These are phyloP conservation scores for Metschnikowia similis DNA, from an alignment of 805 yeast genomes.

Conservation along the genomic window DNA sequence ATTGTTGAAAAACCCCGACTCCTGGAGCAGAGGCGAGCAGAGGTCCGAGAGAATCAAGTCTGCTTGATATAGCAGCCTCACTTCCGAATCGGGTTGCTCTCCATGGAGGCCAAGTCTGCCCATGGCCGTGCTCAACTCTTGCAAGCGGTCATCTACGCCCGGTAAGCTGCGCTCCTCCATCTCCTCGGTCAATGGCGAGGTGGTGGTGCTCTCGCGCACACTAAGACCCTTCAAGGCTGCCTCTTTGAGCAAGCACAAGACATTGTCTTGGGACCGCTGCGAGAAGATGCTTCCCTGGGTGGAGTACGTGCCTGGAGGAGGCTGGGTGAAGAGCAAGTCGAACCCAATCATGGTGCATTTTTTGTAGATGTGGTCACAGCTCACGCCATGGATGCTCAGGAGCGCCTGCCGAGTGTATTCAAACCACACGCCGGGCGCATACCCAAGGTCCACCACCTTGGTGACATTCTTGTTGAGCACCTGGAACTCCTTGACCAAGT, in stretches of 20 bases:
- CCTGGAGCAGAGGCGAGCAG: conserved; percentile 30
- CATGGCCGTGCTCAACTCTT: conserved; percentile 10
- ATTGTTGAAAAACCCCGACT: conserved; percentile 34
- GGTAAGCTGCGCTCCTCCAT: conserved; percentile 16
- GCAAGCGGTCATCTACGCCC: conserved; percentile 20
- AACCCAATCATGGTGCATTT: conserved; percentile 36
- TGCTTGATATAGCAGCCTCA: conserved; percentile 22
- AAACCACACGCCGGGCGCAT: conserved; percentile 42
- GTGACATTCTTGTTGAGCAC: conserved; percentile 25
- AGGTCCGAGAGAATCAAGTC: conserved; percentile 37
- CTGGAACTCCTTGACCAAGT: conserved; percentile 25
- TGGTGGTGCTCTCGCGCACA: conserved; percentile 3
- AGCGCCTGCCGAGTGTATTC: conserved; percentile 25
- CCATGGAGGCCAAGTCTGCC: not conserved
- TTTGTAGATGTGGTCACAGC: conserved; percentile 22
- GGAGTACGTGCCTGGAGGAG: conserved; percentile 75
- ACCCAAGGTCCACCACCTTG: conserved; percentile 38
- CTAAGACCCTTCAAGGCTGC: conserved; percentile 4
- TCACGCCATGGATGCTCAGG: conserved; percentile 26
- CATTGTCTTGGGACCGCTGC: conserved; percentile 11
- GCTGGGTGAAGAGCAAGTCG: conserved; percentile 68
- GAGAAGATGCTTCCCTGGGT: conserved; percentile 87
- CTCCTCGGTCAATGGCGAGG: conserved; percentile 29
- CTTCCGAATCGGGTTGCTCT: not conserved
- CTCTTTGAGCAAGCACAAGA: conserved; percentile 12